Conservation (phyloP, 345 rosid genomes). For the Citrus maxima region DNA sequence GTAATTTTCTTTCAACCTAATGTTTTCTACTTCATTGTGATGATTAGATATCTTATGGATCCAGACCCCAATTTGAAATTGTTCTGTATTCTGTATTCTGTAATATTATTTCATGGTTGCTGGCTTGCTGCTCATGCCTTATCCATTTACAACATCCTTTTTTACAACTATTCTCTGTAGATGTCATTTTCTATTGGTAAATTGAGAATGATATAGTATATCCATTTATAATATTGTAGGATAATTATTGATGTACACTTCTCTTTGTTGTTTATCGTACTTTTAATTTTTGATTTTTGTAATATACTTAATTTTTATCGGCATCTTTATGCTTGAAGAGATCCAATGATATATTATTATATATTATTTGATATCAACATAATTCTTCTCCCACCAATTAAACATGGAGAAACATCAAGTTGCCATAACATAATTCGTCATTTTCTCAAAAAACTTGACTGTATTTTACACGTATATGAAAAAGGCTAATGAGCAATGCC, state of each 20-base stretch:
- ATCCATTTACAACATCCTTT: neutral
- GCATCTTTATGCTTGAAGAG: neutral
- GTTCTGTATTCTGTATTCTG: neutral
- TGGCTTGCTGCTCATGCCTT: neutral
- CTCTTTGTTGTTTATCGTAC: too few species aligned
- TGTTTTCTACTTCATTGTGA: neutral
- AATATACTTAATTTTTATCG: neutral
- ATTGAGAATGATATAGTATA: neutral
- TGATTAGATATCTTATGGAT: neutral
- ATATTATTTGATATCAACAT: neutral
- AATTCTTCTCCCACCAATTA: neutral
- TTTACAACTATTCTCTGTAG: neutral
- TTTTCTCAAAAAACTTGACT: neutral
- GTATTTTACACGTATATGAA: neutral
- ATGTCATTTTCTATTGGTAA: neutral
- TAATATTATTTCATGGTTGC: neutral
- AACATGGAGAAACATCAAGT: neutral
- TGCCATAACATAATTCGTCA: neutral
- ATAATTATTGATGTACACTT: neutral
- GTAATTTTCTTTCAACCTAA: slow-evolving; percentile 5
- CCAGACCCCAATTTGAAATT: neutral
- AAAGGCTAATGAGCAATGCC: neutral
- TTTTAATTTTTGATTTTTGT: neutral
- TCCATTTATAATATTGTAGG: neutral
- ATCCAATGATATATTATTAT: neutral